phyloP scores from a whole-genome alignment of 768 basidiomycete genomes.

The Russula virescens region DNA sequence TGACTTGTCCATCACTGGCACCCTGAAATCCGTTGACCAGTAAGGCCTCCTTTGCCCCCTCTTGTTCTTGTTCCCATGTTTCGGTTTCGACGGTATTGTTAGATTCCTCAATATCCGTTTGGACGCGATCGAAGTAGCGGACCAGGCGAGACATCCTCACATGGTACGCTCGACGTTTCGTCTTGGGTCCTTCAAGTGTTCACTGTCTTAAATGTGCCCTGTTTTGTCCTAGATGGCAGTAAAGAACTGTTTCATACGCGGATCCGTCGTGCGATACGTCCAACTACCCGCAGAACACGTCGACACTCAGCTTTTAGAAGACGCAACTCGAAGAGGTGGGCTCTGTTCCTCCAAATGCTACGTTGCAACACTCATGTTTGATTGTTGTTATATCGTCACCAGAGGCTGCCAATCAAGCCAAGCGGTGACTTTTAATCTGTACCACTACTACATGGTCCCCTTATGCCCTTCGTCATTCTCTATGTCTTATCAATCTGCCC shows the following conservation, averaged over 20 bases:
- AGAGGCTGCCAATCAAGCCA: slow-evolving; percentile 18
- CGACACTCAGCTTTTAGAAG: slow-evolving; percentile 92
- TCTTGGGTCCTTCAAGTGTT: background rate
- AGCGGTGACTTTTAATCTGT: slow-evolving; percentile 12
- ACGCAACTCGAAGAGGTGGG: slow-evolving; percentile 92
- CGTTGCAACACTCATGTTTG: background rate
- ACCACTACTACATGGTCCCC: background rate
- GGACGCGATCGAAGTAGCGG: slow-evolving; percentile 87
- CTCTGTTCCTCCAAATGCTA: background rate
- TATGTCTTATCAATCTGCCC: background rate
- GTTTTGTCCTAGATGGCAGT: slow-evolving; percentile 75
- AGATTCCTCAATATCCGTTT: slow-evolving; percentile 95
- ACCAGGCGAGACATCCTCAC: slow-evolving; percentile 92
- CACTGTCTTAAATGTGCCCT: background rate
- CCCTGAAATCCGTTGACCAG: slow-evolving; percentile 98
- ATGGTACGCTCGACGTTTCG: slow-evolving; percentile 55
- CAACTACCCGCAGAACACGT: slow-evolving; percentile 89
- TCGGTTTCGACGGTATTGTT: background rate
- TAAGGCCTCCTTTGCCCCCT: slow-evolving; percentile 36
- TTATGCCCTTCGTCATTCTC: background rate
- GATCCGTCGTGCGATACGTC: slow-evolving; percentile 96
- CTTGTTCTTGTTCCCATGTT: background rate
- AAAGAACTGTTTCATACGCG: slow-evolving; percentile 98
- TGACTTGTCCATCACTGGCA: slow-evolving; percentile 93
- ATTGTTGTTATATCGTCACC: background rate